These are phyloP conservation scores for Leptodermis oblonga DNA, from an alignment of 257 asterid genomes.

Conservation along the genomic window DNA sequence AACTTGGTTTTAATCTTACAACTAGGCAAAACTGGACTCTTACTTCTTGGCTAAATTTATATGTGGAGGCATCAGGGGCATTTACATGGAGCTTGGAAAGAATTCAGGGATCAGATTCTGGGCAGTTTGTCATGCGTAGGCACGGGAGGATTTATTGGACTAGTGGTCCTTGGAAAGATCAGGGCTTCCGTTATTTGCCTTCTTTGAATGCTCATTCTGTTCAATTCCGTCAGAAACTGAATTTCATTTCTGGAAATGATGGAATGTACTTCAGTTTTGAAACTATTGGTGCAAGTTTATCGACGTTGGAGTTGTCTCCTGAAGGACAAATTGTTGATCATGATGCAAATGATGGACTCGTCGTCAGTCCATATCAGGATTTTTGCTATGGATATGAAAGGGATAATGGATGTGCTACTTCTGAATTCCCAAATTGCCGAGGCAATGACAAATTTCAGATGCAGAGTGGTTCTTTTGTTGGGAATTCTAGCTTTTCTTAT, in stretches of 20 bases:
- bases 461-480: slow-evolving; percentile 2
- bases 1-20: slow-evolving; percentile 27
- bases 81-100: slow-evolving; percentile 40
- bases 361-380: background rate
- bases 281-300: background rate
- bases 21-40: slow-evolving; percentile 35
- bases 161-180: slow-evolving; percentile 23
- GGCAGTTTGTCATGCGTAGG: slow-evolving; percentile 27
- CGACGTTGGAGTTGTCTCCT: slow-evolving; percentile 9
- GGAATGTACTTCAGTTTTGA: slow-evolving; percentile 17
- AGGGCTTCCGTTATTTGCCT: background rate
- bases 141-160: slow-evolving; percentile 26
- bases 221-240: background rate
- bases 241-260: background rate
- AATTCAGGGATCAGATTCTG: slow-evolving; percentile 9
- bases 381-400: slow-evolving; percentile 25
- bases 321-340: slow-evolving; percentile 11
- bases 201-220: background rate
- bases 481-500: background rate
- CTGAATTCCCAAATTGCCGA: slow-evolving; percentile 18
- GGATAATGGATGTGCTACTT: slow-evolving; percentile 18
- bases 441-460: slow-evolving; percentile 13
- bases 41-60: slow-evolving; percentile 39
- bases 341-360: background rate
- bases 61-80: slow-evolving; percentile 36